phyloP scores from a whole-genome alignment of 805 yeast genomes.

The Ogataea populi-albae region DNA sequence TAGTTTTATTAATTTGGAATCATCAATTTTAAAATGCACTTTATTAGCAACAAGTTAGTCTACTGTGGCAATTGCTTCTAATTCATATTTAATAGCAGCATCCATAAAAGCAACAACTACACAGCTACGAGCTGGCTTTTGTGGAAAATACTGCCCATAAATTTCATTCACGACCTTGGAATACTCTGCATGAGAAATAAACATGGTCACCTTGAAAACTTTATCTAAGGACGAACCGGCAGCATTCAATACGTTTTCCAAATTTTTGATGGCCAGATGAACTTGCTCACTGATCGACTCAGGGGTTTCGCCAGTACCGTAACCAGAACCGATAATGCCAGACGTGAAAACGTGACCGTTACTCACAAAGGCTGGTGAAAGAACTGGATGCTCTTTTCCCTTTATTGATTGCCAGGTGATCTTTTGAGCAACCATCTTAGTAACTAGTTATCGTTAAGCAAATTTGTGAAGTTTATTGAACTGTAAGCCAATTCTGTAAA shows the following conservation, averaged over 20 bases:
- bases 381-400: constrained; percentile 28
- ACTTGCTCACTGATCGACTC: constrained; percentile 45
- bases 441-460: neutral
- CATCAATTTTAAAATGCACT: too few relatives aligned
- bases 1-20: too few relatives aligned
- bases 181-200: constrained; percentile 44
- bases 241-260: constrained; percentile 39
- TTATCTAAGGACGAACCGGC: constrained; percentile 45
- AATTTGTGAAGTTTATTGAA: neutral
- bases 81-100: constrained; percentile 45
- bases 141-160: constrained; percentile 45
- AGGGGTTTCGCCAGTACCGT: constrained; percentile 40
- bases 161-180: constrained; percentile 43
- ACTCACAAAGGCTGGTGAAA: constrained; percentile 21
- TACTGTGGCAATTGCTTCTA: constrained; percentile 36
- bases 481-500: neutral
- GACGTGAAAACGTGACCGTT: constrained; percentile 28
- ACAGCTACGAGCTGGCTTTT: constrained; percentile 53
- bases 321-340: constrained; percentile 23
- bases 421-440: constrained; percentile 22
- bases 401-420: constrained; percentile 37
- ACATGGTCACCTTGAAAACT: constrained; percentile 48
- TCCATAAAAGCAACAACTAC: constrained; percentile 52
- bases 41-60: too few relatives aligned
- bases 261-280: constrained; percentile 42